These are phyloP conservation scores for Deakozyma indianensis DNA, from an alignment of 805 yeast species.

Conservation along the genomic window DNA sequence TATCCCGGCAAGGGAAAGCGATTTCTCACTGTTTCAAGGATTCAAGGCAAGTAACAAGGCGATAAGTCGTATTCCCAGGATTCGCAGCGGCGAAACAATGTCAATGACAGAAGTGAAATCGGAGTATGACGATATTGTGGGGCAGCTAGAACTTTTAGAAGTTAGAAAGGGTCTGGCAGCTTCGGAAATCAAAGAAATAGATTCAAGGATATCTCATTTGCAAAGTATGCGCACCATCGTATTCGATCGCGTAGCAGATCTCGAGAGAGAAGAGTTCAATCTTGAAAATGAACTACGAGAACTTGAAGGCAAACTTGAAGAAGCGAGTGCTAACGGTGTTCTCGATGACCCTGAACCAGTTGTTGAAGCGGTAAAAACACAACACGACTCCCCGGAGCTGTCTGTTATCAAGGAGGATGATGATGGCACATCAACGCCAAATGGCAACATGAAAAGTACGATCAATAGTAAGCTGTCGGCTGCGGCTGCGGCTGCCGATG, in stretches of 20 bases:
- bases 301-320: slow-evolving; percentile 21
- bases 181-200: slow-evolving; percentile 51
- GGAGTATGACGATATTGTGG: slow-evolving; percentile 23
- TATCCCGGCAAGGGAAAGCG: slow-evolving; percentile 27
- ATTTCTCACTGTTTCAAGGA: slow-evolving; percentile 53
- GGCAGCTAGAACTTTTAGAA: slow-evolving; percentile 39
- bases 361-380: too few species aligned
- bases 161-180: slow-evolving; percentile 52
- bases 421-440: neutral
- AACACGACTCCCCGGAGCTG: too few species aligned
- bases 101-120: slow-evolving; percentile 29
- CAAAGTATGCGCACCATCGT: slow-evolving; percentile 37
- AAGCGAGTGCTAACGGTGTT: slow-evolving; percentile 11
- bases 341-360: slow-evolving; percentile 4
- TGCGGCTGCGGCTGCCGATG: slow-evolving; percentile 1
- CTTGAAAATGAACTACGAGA: slow-evolving; percentile 26
- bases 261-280: slow-evolving; percentile 47
- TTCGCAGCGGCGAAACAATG: slow-evolving; percentile 24
- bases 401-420: neutral
- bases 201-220: slow-evolving; percentile 37
- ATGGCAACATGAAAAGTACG: neutral
- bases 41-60: slow-evolving; percentile 35
- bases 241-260: slow-evolving; percentile 41
- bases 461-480: neutral
- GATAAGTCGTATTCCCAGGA: neutral